A percentile compares a stretch with the other conserved stretches of the same genome.
Conservation (phyloP, 2,329 filamentous ascomycete species). For the Whalleya microplaca region DNA sequence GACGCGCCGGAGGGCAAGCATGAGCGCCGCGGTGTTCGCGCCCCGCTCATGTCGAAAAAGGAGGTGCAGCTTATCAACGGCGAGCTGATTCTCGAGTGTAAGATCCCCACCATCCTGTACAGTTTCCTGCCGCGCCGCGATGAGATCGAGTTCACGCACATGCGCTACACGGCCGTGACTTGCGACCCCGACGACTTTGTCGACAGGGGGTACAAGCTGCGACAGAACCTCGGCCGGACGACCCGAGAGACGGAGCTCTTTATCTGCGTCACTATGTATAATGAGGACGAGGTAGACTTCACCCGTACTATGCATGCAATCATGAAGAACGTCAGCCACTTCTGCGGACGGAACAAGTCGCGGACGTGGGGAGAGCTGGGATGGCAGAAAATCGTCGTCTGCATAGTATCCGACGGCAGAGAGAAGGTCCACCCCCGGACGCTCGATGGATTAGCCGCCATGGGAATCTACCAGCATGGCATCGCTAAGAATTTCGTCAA, state of each 20-base stretch:
- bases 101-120: slow-evolving; percentile 97
- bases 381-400: slow-evolving; percentile 99
- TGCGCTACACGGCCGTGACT: slow-evolving; percentile 92
- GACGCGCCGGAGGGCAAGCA: slow-evolving; percentile 87
- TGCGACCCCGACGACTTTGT: slow-evolving; percentile 91
- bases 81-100: slow-evolving; percentile 96
- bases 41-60: slow-evolving; percentile 87
- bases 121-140: slow-evolving; percentile 93
- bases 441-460: slow-evolving; percentile 89
- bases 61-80: slow-evolving; percentile 97
- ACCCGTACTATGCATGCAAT: slow-evolving; percentile 95
- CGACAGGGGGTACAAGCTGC: slow-evolving; percentile 85
- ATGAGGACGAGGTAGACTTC: slow-evolving; percentile 95
- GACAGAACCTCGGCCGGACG: slow-evolving; percentile 90
- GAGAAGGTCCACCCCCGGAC: slow-evolving; percentile 87
- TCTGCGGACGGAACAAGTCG: slow-evolving; percentile 90
- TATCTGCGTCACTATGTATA: slow-evolving; percentile 98
- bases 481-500: slow-evolving; percentile 99
- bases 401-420: slow-evolving; percentile 93
- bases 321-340: slow-evolving; percentile 98
- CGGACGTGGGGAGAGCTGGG: slow-evolving; percentile 98
- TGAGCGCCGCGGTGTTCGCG: slow-evolving; percentile 81
- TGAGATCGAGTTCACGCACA: slow-evolving; percentile 95
- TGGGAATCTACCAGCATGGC: slow-evolving; percentile 97
- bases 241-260: slow-evolving; percentile 92